phyloP scores from a whole-genome alignment of 768 basidiomycete species.

The Roridomyces roridus region DNA sequence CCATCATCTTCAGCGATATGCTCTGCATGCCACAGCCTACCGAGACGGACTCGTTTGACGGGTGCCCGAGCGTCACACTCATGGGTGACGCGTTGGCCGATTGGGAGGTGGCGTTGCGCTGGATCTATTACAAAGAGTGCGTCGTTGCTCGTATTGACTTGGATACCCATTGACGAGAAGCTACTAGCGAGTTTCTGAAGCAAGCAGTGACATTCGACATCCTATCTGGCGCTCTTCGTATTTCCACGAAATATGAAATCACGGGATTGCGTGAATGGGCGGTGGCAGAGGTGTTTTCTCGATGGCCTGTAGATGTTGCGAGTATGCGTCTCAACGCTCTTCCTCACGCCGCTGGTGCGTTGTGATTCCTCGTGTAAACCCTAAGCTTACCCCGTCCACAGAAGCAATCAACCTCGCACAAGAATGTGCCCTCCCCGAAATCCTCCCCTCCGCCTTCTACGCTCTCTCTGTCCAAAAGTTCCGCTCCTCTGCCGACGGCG shows the following conservation, averaged over 20 bases:
- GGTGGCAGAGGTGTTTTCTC: constrained; percentile 25
- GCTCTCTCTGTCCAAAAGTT: constrained; percentile 41
- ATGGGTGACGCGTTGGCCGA: constrained; percentile 29
- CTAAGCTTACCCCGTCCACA: constrained; percentile 6
- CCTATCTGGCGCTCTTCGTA: constrained; percentile 34
- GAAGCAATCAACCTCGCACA: constrained; percentile 42
- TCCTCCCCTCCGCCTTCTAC: constrained; percentile 47
- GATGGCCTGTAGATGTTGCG: constrained; percentile 37
- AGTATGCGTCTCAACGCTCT: constrained; percentile 34
- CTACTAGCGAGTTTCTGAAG: constrained; percentile 31
- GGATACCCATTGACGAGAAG: neutral
- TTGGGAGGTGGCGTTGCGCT: constrained; percentile 35
- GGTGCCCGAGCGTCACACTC: constrained; percentile 35
- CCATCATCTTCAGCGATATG: constrained; percentile 42
- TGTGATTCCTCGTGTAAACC: neutral
- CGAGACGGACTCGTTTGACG: constrained; percentile 35
- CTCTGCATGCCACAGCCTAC: constrained; percentile 39
- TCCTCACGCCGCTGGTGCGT: constrained; percentile 38
- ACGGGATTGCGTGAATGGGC: constrained; percentile 32
- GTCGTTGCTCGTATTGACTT: constrained; percentile 7
- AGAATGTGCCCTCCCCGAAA: constrained; percentile 40
- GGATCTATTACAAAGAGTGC: constrained; percentile 42
- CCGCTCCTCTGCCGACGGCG: constrained; percentile 31
- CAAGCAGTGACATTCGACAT: constrained; percentile 30
- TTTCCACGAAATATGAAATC: constrained; percentile 46